These are phyloP conservation scores for Medicago ruthenica DNA, from an alignment of 306 rosid genomes.

Conservation along the genomic window DNA sequence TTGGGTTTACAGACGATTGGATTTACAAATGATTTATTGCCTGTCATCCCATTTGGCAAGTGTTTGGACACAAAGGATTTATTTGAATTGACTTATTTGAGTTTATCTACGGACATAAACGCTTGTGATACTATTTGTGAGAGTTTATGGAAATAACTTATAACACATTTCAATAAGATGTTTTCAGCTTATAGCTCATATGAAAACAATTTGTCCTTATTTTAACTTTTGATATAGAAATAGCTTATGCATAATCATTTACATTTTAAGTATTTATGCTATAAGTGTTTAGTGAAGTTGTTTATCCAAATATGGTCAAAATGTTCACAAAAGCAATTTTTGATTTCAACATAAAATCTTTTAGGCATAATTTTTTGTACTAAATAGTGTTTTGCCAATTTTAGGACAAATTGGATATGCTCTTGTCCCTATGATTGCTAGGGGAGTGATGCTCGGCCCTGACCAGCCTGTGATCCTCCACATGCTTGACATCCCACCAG, in stretches of 20 bases:
- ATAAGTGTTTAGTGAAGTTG: neutral
- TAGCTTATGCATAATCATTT: neutral
- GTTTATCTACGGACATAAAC: no score
- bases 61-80: no score
- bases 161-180: no score
- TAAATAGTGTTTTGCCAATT: slow-evolving; percentile 39
- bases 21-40: no score
- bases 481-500: slow-evolving; percentile 88
- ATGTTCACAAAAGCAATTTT: slow-evolving; percentile 1
- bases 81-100: no score
- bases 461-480: slow-evolving; percentile 97
- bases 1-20: no score
- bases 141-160: no score
- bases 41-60: neutral
- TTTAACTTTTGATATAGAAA: no score
- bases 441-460: slow-evolving; percentile 91
- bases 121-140: no score
- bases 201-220: neutral
- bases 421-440: slow-evolving; percentile 96
- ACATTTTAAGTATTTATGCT: neutral
- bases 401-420: slow-evolving; percentile 98
- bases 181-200: no score
- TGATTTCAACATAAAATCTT: neutral
- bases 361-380: neutral
- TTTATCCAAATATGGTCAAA: neutral